Evolutionary conservation across 2,329 filamentous ascomycete species (phyloP).

Genomic region (Didymella pinodella): DNA sequence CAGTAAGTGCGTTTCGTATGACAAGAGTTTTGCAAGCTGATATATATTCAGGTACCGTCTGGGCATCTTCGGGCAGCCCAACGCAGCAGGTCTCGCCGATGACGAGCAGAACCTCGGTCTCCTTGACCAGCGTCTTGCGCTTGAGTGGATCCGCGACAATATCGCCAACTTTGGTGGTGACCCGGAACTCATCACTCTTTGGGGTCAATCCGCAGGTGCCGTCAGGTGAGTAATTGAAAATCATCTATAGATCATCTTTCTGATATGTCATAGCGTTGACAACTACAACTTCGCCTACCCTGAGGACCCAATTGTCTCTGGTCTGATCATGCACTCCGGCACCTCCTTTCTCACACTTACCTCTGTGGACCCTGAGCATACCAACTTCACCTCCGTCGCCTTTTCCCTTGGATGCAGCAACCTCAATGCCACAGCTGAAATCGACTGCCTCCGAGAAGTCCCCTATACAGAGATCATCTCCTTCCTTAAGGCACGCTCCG

Average conservation of each 20-base stretch:
- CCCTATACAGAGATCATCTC: slow-evolving; percentile 39
- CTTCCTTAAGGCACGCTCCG: slow-evolving; percentile 43
- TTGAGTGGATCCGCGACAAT: slow-evolving; percentile 54
- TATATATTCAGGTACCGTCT: slow-evolving; percentile 40
- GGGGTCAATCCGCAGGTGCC: slow-evolving; percentile 51
- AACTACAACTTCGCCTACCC: slow-evolving; percentile 60
- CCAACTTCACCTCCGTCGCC: slow-evolving; percentile 53
- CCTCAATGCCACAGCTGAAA: slow-evolving; percentile 32
- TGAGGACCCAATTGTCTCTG: slow-evolving; percentile 56
- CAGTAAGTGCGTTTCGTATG: slow-evolving; percentile 31
- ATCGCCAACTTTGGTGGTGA: slow-evolving; percentile 51
- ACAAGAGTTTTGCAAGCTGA: not conserved
- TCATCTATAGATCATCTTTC: no score
- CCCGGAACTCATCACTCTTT: slow-evolving; percentile 49
- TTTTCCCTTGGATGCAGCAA: slow-evolving; percentile 46
- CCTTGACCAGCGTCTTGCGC: slow-evolving; percentile 50
- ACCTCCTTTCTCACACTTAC: slow-evolving; percentile 25
- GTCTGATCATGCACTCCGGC: slow-evolving; percentile 40
- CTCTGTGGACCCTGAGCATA: slow-evolving; percentile 33
- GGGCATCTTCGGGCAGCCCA: slow-evolving; percentile 53
- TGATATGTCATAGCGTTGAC: slow-evolving; percentile 46
- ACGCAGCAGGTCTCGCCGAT: slow-evolving; percentile 40
- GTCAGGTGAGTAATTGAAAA: slow-evolving; percentile 22
- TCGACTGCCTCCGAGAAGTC: slow-evolving; percentile 51
- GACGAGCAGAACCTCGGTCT: slow-evolving; percentile 51